Evolutionary conservation across 2,329 filamentous ascomycete species (phyloP).

Genomic region (Trichoderma semiorbis): DNA sequence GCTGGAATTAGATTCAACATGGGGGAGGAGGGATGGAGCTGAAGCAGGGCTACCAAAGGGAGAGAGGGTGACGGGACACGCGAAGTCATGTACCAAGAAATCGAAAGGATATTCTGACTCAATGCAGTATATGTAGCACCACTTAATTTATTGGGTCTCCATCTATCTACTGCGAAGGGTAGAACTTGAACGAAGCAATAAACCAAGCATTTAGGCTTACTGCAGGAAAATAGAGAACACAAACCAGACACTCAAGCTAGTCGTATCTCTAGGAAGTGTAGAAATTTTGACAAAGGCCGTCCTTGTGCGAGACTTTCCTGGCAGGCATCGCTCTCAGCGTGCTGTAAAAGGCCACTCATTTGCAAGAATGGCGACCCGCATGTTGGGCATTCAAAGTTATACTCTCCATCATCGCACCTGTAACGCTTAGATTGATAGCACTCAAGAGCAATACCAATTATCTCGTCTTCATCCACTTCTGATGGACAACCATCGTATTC

Average conservation of each 20-base stretch:
- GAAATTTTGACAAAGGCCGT: background rate
- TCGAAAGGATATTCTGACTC: no score
- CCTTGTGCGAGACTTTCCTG: background rate
- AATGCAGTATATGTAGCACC: background rate
- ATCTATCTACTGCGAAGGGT: fast-evolving
- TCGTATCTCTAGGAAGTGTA: background rate
- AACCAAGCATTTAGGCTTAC: background rate
- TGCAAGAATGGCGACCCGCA: background rate
- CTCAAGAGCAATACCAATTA: background rate
- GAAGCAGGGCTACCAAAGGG: no score
- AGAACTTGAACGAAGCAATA: background rate
- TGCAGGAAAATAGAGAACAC: background rate
- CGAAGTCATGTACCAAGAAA: no score
- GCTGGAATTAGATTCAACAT: background rate
- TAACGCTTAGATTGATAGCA: background rate
- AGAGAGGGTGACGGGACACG: no score
- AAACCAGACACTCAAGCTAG: background rate
- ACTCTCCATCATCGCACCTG: background rate
- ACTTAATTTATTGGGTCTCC: background rate
- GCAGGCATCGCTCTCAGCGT: background rate
- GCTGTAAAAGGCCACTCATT: background rate
- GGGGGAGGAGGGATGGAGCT: no score
- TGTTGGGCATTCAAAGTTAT: background rate
- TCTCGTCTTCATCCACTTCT: background rate
- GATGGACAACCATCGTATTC: background rate